Evolutionary conservation across 768 basidiomycete genomes (phyloP).

Genomic region (Suillus decipiens): DNA sequence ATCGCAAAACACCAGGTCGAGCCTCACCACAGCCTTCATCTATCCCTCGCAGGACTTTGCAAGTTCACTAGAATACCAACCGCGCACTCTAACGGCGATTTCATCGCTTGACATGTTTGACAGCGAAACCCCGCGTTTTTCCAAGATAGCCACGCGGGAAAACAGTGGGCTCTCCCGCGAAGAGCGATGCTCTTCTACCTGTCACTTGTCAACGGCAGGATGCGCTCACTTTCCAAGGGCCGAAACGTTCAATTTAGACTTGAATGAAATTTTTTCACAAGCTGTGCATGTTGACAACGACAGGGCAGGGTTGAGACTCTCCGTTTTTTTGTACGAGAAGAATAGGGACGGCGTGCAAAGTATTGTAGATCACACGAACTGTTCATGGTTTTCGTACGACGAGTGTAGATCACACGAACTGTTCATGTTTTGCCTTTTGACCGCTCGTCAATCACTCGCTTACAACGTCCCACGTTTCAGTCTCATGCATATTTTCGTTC

Average conservation of each 20-base stretch:
- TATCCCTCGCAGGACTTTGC: too few species aligned
- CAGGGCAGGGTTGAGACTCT: not conserved
- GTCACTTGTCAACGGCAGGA: not conserved
- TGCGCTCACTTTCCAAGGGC: not conserved
- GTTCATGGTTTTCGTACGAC: too few species aligned
- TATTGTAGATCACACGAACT: not conserved
- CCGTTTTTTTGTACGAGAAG: not conserved
- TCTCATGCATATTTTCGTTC: slow-evolving; percentile 1
- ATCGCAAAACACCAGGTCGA: too few species aligned
- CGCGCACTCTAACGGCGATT: not conserved
- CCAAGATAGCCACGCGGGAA: not conserved
- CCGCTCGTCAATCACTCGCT: not conserved
- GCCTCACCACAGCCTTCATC: too few species aligned
- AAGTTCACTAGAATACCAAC: too few species aligned
- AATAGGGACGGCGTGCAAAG: too few species aligned
- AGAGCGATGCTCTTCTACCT: not conserved
- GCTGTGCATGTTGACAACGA: not conserved
- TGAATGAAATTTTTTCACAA: not conserved
- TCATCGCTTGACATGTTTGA: not conserved
- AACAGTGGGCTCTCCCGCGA: slow-evolving; percentile 3
- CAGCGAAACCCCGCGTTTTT: slow-evolving; percentile 4
- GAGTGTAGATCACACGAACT: not conserved
- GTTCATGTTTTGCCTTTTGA: not conserved
- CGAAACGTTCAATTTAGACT: not conserved
- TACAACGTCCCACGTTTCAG: too few species aligned